Evolutionary conservation across 371 early-diverging fungal species (phyloP), one percentile per base, ranked within the genome.

Genomic region (Mortierella sp.): DNA sequence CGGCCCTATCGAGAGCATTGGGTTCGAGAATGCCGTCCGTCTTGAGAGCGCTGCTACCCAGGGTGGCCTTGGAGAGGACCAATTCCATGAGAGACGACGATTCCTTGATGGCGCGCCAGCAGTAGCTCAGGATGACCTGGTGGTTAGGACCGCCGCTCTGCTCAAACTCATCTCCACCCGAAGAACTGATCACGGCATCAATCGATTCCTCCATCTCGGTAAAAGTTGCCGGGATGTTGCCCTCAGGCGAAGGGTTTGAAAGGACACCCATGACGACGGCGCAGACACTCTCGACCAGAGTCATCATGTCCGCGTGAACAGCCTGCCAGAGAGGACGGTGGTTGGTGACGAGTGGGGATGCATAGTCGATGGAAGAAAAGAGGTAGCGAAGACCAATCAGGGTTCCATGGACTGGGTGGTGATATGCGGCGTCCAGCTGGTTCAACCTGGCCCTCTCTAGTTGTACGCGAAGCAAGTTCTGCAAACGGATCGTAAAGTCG

Each of bases 61-160:
- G 44, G 11, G 40, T 79, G 31, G 45, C 90, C 64, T 81, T 77
- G 43, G 82, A 81, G 39, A 83, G 73, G 4, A 83, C 79, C n/a
- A 79, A 70, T 37, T 83, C 84, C 81, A 64, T 92, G 43, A 75
- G 87, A 14, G 70, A 88, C 83, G 92, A 91, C 14, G 96, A 95
- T 79, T 96, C 96, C 79, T 97, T 97, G 67, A 98, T 91, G 16
- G 96, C 96, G 69, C 97, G 90, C 95, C 97, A 98, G 84, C 97
- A 97, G 77, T 93, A 95, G 72, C 95, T 95, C 67, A 97, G 80
- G 48, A 97, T 93, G 26, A 96, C 89, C 80, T 98, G 98, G 73
- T 93, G 94, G 48, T 92, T 93, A 10, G 93, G 93, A 0, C 92
- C 92, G 22, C 77, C 88, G n/a, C 83, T 89, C 47, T 74, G 81